Base-by-base conservation (phyloP, 2,329 filamentous ascomycete genomes). In the Colletotrichum nymphaeae region DNA sequence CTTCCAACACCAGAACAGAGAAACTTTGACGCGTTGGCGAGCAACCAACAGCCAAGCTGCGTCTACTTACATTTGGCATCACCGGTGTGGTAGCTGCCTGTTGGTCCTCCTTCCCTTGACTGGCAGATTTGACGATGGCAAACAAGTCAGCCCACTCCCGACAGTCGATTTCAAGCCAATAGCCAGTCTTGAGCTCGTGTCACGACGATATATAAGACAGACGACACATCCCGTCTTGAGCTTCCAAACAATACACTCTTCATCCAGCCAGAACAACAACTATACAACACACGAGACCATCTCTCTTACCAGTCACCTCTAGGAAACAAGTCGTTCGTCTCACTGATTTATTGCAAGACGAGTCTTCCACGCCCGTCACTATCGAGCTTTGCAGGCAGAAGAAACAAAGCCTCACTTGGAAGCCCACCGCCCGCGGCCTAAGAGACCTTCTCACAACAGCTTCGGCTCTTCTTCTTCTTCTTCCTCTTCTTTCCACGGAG, bases 81-180 rank as follows among this genome's bases (percentile, higher is more conserved):
- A 63, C 60, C 74, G 73, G 74, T 73, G 74, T 73, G 69, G 71
- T 75, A 72, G 53, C 55, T 69, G 56, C 65, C 58, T 26, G 63
- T 55, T 73, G 55, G 52, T 56, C 69, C 67, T 70, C 65, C 42
- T 63, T 74, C 60, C 57, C 55, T 60, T 69, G 62, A 69, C 67
- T 73, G 74, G 66, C 32, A 67, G 35, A 63, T 65, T 65, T 75
- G 74, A 75, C 69, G 66, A 75, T 75, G 73, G 73, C 73, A 74
- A 76, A 75, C 74, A 71, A 75, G 70, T 67, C 70, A 67, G 70
- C 73, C 67, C 75, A 74, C 73, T 65, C 62, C 58, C 63, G 53
- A 74, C 67, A 69, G 46, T 62, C 69, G 30, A 63, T 69, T 65
- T 55, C 72, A 75, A 75, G 60, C 65, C 75, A 76, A 72, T 74